Evolutionary conservation across 2,329 filamentous ascomycete species (phyloP), one percentile per base, ranked within the genome.

Genomic region (Cryphonectria naterciae): DNA sequence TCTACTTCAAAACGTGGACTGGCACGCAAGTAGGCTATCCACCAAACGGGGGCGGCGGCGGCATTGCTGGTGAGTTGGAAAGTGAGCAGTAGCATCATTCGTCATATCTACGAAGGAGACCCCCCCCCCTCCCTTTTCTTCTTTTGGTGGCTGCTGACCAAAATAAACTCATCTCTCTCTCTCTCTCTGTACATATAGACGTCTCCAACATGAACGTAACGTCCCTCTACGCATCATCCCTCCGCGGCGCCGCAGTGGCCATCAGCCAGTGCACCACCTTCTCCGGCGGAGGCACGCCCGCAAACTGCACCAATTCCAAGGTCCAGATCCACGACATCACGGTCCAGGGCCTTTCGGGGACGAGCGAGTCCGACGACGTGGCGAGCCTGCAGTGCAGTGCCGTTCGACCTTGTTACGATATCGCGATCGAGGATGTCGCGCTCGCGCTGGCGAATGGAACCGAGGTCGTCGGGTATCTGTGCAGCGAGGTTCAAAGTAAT

Each of bases 1-100:
- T 74, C 8, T 84, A 84, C 72, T 75, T 85, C 71, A 86, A 87
- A 75, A 86, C 83, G 0, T 86, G 84, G 84, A 85, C 84, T 0
- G 82, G 81, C 32, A 80, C 83, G 11, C 80, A 78, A 39, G 79
- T 79, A 10, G 81, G 83, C 11, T 83, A 82, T 64, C 82, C 83
- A 1, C 84, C 84, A 0, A 86, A 87, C 63, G 84, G 85, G 17
- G 84, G 84, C 0, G 85, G 85, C 4, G 85, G 84, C 1, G 85
- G 85, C 1, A 75, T 82, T 0, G 85, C 85, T 8, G 82, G 79
- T 80, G 73, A 72, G 77, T 74, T 4, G 10, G 17, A 62, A 37
- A 5, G 32, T 43, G 41, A 4, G 32, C 32, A 32, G n/a, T 10
- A 19, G n/a, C 61, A 13, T 28, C 60, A n/a, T 37, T 35, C 3